These are phyloP conservation scores for Leishmania tarentolae DNA, from an alignment of 208 protist species.

Conservation along the genomic window DNA sequence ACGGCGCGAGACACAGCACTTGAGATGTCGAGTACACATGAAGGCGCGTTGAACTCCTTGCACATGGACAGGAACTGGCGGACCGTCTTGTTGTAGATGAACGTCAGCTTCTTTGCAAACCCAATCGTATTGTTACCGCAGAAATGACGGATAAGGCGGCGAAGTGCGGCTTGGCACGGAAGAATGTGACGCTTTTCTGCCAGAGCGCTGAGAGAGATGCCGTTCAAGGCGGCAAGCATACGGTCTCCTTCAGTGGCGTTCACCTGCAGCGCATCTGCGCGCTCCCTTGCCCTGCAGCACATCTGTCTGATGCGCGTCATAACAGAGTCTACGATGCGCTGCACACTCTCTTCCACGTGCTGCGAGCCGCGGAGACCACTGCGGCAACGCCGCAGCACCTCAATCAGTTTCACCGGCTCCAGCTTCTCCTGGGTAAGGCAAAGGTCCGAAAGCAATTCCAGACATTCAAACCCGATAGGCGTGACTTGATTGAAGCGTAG, in stretches of 20 bases:
- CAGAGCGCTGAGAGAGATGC: constrained; percentile 47
- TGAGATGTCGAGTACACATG: constrained; percentile 44
- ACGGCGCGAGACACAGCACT: constrained; percentile 47
- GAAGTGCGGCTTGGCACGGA: constrained; percentile 43
- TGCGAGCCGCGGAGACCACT: constrained; percentile 53
- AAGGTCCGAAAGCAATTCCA: constrained; percentile 65
- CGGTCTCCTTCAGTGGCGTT: constrained; percentile 44
- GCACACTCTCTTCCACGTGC: constrained; percentile 56
- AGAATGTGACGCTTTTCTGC: constrained; percentile 56
- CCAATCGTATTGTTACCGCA: constrained; percentile 63
- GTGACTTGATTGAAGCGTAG: constrained; percentile 42
- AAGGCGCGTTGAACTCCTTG: constrained; percentile 47
- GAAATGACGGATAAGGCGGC: constrained; percentile 46
- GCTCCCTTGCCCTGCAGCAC: constrained; percentile 36
- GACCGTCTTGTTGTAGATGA: constrained; percentile 67
- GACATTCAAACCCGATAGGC: constrained; percentile 45
- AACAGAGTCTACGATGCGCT: constrained; percentile 52
- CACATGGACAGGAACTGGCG: constrained; percentile 57
- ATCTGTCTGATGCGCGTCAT: constrained; percentile 48
- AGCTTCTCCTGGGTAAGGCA: constrained; percentile 45
- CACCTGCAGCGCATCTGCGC: constrained; percentile 30
- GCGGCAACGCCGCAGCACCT: constrained; percentile 36
- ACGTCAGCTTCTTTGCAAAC: constrained; percentile 59
- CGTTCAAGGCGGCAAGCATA: constrained; percentile 62
- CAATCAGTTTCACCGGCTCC: constrained; percentile 25